Conservation (phyloP, 2,329 filamentous ascomycete species). For the Ceratocystis papillata region DNA sequence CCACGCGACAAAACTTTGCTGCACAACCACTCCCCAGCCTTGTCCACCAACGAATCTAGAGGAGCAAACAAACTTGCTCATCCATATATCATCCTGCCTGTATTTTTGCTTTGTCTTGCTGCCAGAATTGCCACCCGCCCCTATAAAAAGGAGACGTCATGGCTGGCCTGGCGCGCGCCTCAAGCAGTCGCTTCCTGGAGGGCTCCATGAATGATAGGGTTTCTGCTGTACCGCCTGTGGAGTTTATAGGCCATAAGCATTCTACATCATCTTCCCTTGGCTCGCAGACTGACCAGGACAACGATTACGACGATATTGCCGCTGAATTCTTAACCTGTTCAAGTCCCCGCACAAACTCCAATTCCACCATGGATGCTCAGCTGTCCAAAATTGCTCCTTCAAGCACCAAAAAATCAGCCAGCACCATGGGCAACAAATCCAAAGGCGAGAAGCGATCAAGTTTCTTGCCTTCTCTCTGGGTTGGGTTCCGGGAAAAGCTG, state of each 20-base stretch:
- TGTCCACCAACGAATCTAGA: conserved; percentile 5
- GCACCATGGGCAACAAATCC: conserved; percentile 20
- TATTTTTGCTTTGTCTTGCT: background rate
- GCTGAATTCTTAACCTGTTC: conserved; percentile 24
- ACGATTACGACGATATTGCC: conserved; percentile 26
- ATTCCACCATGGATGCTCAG: conserved; percentile 1
- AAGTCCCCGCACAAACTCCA: conserved; percentile 18
- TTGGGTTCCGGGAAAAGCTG: conserved; percentile 29
- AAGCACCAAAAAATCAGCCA: conserved; percentile 13
- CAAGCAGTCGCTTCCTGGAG: conserved; percentile 56
- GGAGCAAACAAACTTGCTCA: background rate
- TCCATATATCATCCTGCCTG: background rate
- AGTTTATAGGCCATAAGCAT: conserved; percentile 43
- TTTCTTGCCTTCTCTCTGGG: conserved; percentile 28
- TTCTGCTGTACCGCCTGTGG: conserved; percentile 58
- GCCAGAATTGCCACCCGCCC: background rate
- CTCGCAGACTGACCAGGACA: conserved; percentile 29
- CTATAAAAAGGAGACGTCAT: conserved; percentile 18
- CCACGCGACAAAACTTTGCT: background rate
- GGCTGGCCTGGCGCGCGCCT: conserved; percentile 21
- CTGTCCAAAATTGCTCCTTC: conserved; percentile 16
- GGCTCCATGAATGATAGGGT: conserved; percentile 77
- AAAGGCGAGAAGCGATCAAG: conserved; percentile 22
- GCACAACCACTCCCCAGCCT: conserved; percentile 1
- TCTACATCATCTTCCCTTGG: conserved; percentile 4